phyloP scores from a whole-genome alignment of 1,139 yeast genomes.

The Geotrichum citri-aurantii region DNA sequence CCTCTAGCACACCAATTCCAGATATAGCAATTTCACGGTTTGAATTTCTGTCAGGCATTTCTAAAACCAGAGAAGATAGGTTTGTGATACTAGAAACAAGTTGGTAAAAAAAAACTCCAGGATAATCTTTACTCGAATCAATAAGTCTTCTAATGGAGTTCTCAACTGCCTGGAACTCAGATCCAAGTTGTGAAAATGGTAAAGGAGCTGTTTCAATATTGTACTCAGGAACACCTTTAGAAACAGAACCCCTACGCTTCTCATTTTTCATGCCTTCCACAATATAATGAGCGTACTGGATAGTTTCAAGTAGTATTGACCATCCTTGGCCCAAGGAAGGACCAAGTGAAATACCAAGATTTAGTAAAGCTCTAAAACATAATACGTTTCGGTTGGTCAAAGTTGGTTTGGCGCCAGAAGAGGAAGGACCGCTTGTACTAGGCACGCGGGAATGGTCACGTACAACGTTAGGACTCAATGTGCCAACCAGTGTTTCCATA shows the following conservation, averaged over 20 bases:
- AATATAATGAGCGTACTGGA: slow-evolving; percentile 64
- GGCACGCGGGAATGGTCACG: slow-evolving; percentile 17
- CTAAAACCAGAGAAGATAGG: slow-evolving; percentile 34
- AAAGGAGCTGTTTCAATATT: slow-evolving; percentile 18
- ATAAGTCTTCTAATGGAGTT: slow-evolving; percentile 52
- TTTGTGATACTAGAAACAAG: slow-evolving; percentile 44
- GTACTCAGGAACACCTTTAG: slow-evolving; percentile 13
- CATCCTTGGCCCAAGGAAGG: slow-evolving; percentile 63
- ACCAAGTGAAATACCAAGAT: slow-evolving; percentile 74
- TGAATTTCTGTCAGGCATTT: background rate
- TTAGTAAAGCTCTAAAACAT: slow-evolving; percentile 72
- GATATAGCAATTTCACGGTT: slow-evolving; percentile 13
- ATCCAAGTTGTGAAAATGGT: slow-evolving; percentile 27
- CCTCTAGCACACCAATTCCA: slow-evolving; percentile 20
- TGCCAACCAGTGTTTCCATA: slow-evolving; percentile 59
- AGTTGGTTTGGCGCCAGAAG: slow-evolving; percentile 6
- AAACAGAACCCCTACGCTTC: slow-evolving; percentile 16
- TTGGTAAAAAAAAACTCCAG: slow-evolving; percentile 44
- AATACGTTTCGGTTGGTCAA: slow-evolving; percentile 56
- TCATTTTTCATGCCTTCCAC: slow-evolving; percentile 34
- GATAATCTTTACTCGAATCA: slow-evolving; percentile 55
- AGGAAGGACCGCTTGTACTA: background rate
- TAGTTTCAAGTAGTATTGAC: slow-evolving; percentile 59
- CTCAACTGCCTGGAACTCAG: slow-evolving; percentile 52
- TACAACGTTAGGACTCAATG: slow-evolving; percentile 42